A percentile compares a stretch with the other conserved stretches of the same genome.
Conservation (phyloP, 768 basidiomycete species). For the Nevesoporus exiguus region DNA sequence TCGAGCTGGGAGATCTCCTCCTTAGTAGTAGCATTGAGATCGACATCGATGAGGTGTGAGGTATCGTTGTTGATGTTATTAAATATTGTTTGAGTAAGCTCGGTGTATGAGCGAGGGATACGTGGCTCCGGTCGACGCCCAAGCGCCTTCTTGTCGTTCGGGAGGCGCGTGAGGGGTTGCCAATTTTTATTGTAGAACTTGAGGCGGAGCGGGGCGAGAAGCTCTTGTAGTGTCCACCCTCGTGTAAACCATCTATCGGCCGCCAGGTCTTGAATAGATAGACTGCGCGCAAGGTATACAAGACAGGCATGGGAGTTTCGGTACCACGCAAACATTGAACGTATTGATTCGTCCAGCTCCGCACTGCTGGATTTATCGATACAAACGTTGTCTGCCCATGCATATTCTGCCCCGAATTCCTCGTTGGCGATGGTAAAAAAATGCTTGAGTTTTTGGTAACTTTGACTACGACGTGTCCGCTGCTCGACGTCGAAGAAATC, state of each 20-base stretch:
- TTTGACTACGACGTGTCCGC: not conserved
- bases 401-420: not conserved
- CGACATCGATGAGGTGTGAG: not conserved
- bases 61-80: not conserved
- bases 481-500: not conserved
- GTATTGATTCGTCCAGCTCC: constrained; percentile 8
- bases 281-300: not conserved
- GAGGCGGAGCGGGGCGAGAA: constrained; percentile 4
- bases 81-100: not conserved
- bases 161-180: not conserved
- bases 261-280: not conserved
- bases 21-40: not conserved
- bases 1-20: not conserved
- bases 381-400: not conserved
- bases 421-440: not conserved
- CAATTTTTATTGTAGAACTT: constrained; percentile 7
- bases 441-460: not conserved
- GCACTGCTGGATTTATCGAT: constrained; percentile 2
- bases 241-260: constrained; percentile 5
- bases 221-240: constrained; percentile 10
- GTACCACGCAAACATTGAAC: constrained; percentile 11
- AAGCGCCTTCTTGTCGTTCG: constrained; percentile 4
- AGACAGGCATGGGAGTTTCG: not conserved
- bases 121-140: not conserved
- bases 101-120: not conserved